A percentile compares a stretch with the other conserved stretches of the same genome.
Evolutionary conservation across 2,329 filamentous ascomycete species (phyloP).

Genomic region (Stylonectria norvegica): DNA sequence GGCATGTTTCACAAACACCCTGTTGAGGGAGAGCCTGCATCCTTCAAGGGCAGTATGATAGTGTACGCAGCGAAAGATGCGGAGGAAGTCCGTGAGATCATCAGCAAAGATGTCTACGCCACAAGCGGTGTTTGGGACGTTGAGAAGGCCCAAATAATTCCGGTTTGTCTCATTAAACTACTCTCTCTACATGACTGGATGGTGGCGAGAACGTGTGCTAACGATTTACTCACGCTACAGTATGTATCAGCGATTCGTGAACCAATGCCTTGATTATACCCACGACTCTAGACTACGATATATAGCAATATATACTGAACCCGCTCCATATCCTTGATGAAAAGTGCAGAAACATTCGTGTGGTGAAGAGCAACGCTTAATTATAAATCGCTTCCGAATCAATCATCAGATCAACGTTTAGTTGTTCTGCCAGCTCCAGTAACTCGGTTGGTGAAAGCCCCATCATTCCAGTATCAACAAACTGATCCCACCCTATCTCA

Average conservation of each 20-base stretch:
- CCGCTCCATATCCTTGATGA: too few species aligned
- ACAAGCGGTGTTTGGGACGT: slow-evolving; percentile 22
- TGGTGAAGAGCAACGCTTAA: too few species aligned
- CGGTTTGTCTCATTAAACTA: too few species aligned
- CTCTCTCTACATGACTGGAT: too few species aligned
- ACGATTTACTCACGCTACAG: too few species aligned
- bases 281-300: too few species aligned
- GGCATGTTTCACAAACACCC: slow-evolving; percentile 16
- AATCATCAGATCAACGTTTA: slow-evolving; percentile 22
- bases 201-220: too few species aligned
- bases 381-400: too few species aligned
- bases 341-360: too few species aligned
- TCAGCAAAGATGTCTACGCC: slow-evolving; percentile 19
- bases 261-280: neutral
- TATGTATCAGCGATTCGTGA: neutral
- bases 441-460: slow-evolving; percentile 31
- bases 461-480: slow-evolving; percentile 30
- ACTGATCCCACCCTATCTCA: slow-evolving; percentile 31
- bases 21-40: slow-evolving; percentile 9
- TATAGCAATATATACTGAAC: too few species aligned
- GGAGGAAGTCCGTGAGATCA: slow-evolving; percentile 16
- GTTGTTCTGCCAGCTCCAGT: slow-evolving; percentile 29
- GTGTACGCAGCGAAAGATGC: slow-evolving; percentile 6
- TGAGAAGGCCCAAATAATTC: slow-evolving; percentile 20
- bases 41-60: slow-evolving; percentile 11